A percentile compares a stretch with the other conserved stretches of the same genome.
These are phyloP conservation scores for Chrysoporthe austroafricana DNA, from an alignment of 2,329 filamentous ascomycete species.

Conservation along the genomic window DNA sequence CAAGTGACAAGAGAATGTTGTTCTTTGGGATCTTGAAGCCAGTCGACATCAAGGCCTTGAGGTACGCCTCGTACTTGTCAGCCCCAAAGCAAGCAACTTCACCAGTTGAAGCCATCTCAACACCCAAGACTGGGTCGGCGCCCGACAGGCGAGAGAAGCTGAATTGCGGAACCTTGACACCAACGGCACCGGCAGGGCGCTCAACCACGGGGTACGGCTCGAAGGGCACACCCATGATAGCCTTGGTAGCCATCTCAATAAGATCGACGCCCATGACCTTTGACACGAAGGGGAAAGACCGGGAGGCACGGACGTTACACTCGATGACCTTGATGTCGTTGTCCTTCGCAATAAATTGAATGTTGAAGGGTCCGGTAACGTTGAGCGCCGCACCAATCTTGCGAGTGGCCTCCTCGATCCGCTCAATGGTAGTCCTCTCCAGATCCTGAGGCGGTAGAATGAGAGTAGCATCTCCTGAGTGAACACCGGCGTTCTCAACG, in stretches of 20 bases:
- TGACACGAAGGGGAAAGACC: slow-evolving; percentile 97
- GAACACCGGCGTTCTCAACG: slow-evolving; percentile 97
- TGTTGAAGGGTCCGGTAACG: slow-evolving; percentile 96
- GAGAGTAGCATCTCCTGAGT: slow-evolving; percentile 95
- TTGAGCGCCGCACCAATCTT: slow-evolving; percentile 96
- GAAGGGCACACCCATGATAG: slow-evolving; percentile 85
- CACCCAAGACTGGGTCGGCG: slow-evolving; percentile 92
- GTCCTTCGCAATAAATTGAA: slow-evolving; percentile 99
- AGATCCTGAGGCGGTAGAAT: slow-evolving; percentile 95
- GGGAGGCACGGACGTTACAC: slow-evolving; percentile 94
- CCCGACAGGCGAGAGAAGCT: slow-evolving; percentile 97
- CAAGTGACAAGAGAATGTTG: slow-evolving; percentile 94
- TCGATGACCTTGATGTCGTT: slow-evolving; percentile 99
- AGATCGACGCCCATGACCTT: slow-evolving; percentile 98
- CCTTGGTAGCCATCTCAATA: slow-evolving; percentile 98
- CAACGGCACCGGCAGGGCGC: slow-evolving; percentile 81
- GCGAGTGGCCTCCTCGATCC: slow-evolving; percentile 91
- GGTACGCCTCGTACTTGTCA: slow-evolving; percentile 96
- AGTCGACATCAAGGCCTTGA: slow-evolving; percentile 93
- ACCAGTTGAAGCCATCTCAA: slow-evolving; percentile 98
- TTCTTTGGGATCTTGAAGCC: slow-evolving; percentile 96
- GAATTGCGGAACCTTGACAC: slow-evolving; percentile 98
- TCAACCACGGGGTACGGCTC: slow-evolving; percentile 78
- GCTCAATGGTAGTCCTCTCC: slow-evolving; percentile 81
- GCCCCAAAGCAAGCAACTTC: slow-evolving; percentile 96